Conservation (phyloP, 208 protist species). For the Trypanosoma conorhini region DNA sequence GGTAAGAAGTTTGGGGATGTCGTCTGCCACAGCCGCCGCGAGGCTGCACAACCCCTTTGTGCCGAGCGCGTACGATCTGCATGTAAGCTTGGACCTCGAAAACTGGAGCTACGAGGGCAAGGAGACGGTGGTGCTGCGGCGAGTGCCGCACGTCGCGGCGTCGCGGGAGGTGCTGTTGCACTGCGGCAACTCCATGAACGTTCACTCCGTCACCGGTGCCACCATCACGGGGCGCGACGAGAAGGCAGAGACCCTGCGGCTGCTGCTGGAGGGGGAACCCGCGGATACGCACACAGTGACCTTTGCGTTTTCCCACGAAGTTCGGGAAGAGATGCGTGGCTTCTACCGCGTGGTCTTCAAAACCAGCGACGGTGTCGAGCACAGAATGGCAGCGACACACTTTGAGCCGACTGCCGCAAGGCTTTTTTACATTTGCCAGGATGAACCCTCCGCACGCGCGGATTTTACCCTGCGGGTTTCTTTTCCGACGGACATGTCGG, state of each 20-base stretch:
- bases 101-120: conserved; percentile 72
- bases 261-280: conserved; percentile 37
- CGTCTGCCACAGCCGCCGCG: conserved; percentile 30
- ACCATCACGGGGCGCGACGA: conserved; percentile 47
- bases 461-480: conserved; percentile 93
- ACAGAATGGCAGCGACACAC: conserved; percentile 95
- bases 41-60: conserved; percentile 81
- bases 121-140: conserved; percentile 65
- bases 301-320: conserved; percentile 77
- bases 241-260: conserved; percentile 50
- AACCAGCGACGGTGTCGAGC: conserved; percentile 61
- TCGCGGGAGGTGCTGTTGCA: conserved; percentile 65
- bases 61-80: conserved; percentile 65
- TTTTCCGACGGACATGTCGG: conserved; percentile 55
- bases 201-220: conserved; percentile 50
- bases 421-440: conserved; percentile 96
- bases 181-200: conserved; percentile 55
- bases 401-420: conserved; percentile 96
- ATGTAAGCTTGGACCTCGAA: conserved; percentile 62
- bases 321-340: conserved; percentile 91
- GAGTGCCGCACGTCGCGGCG: conserved; percentile 28
- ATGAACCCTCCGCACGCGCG: conserved; percentile 96
- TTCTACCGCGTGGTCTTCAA: conserved; percentile 88
- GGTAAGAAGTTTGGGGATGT: not conserved
- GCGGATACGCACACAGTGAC: conserved; percentile 34